Evolutionary conservation across 1,284 basidiomycete genomes (phyloP).

Genomic region (Neolentinus lepideus): DNA sequence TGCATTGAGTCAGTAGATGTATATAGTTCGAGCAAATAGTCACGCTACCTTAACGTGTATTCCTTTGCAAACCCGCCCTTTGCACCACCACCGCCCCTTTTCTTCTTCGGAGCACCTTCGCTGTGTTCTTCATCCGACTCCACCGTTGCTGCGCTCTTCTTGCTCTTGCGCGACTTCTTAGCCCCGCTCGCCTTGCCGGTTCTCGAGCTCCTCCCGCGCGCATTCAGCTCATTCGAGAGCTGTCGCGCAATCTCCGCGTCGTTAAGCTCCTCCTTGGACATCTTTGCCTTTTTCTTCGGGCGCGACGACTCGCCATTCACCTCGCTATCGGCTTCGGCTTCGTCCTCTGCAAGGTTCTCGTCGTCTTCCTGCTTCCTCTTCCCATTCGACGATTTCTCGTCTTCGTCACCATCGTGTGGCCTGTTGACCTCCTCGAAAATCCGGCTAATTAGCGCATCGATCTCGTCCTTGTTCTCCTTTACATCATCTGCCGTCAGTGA

Average conservation of each 20-base stretch:
- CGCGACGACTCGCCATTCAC: slow-evolving; percentile 23
- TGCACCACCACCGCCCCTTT: slow-evolving; percentile 16
- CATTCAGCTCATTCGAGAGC: slow-evolving; percentile 66
- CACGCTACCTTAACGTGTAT: slow-evolving; percentile 59
- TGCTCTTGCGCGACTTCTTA: slow-evolving; percentile 28
- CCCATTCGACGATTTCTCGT: slow-evolving; percentile 21
- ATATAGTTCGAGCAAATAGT: background rate
- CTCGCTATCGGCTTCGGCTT: slow-evolving; percentile 16
- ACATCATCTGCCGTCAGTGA: slow-evolving; percentile 47
- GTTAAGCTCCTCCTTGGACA: slow-evolving; percentile 32
- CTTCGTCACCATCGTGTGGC: slow-evolving; percentile 20
- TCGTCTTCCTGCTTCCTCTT: slow-evolving; percentile 30
- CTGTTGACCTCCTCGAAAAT: slow-evolving; percentile 53
- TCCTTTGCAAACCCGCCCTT: slow-evolving; percentile 72
- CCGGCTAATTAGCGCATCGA: slow-evolving; percentile 51
- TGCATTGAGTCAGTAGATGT: slow-evolving; percentile 19
- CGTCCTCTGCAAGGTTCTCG: slow-evolving; percentile 19
- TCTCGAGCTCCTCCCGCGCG: slow-evolving; percentile 12
- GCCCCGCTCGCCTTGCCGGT: slow-evolving; percentile 13
- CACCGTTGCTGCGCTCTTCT: slow-evolving; percentile 49
- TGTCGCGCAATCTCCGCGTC: slow-evolving; percentile 69
- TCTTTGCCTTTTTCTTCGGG: slow-evolving; percentile 31
- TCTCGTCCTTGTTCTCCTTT: slow-evolving; percentile 47
- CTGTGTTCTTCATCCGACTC: slow-evolving; percentile 42
- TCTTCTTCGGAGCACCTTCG: slow-evolving; percentile 22